A percentile compares a stretch with the other conserved stretches of the same genome.
phyloP scores from a whole-genome alignment of 176 grass and related monocot species.

The Rhynchospora breviuscula region DNA sequence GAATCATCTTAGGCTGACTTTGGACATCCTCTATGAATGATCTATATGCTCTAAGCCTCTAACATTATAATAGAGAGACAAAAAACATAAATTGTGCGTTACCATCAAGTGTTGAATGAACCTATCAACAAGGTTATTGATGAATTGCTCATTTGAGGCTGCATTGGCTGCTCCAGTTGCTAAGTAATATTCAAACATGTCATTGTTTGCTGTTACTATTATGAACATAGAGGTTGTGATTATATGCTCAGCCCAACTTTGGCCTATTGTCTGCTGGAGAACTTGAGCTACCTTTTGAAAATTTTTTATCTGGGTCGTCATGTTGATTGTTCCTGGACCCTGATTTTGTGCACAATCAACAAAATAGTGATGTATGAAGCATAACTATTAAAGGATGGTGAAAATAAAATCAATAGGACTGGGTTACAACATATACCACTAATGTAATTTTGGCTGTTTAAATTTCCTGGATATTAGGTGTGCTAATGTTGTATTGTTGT shows the following conservation, averaged over 20 bases:
- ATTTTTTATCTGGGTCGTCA: slow-evolving; percentile 19
- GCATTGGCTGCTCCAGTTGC: slow-evolving; percentile 13
- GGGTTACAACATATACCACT: not conserved
- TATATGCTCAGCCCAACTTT: not conserved
- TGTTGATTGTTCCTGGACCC: slow-evolving; percentile 23
- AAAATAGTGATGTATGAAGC: not conserved
- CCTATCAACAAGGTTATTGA: slow-evolving; percentile 1
- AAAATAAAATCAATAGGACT: not conserved
- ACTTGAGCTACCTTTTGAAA: slow-evolving; percentile 13
- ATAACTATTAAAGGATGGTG: not conserved
- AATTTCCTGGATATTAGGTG: not conserved
- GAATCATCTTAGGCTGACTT: not conserved
- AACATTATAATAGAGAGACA: not conserved
- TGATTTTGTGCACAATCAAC: not conserved
- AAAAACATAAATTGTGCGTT: not conserved
- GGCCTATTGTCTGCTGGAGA: not conserved
- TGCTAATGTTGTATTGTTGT: not conserved
- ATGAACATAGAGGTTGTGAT: slow-evolving; percentile 10
- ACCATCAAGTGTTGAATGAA: slow-evolving; percentile 19
- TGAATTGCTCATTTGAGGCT: slow-evolving; percentile 9
- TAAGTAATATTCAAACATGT: slow-evolving; percentile 25
- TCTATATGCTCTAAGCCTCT: not conserved
- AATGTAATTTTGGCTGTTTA: not conserved
- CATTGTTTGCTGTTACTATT: slow-evolving; percentile 25
- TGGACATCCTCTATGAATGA: not conserved